A percentile compares a stretch with the other conserved stretches of the same genome.
Evolutionary conservation across 2,329 filamentous ascomycete genomes (phyloP).

Genomic region (Nemania bipapillata): DNA sequence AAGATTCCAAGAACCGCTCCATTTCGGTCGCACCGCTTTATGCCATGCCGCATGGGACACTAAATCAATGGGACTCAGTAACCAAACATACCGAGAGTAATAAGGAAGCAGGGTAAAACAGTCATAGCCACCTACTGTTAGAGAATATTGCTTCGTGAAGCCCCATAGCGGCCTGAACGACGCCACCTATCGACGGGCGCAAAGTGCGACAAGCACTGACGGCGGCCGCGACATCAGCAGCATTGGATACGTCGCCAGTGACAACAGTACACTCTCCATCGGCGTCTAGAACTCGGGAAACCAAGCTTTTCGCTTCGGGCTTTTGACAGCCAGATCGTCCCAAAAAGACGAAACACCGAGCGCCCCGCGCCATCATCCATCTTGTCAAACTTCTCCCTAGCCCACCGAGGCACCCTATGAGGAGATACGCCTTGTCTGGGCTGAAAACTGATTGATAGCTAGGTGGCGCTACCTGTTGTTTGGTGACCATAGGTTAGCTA

Average conservation of each 20-base stretch:
- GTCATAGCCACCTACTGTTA: not conserved
- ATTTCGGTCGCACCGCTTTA: constrained; percentile 38
- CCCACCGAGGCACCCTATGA: constrained; percentile 43
- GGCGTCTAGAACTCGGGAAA: constrained; percentile 28
- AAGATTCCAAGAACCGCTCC: constrained; percentile 36
- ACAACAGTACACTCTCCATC: constrained; percentile 27
- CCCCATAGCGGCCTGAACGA: constrained; percentile 53
- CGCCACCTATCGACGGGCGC: constrained; percentile 43
- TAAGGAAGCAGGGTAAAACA: too few relatives aligned
- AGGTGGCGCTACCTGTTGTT: not conserved
- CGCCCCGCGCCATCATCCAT: constrained; percentile 47
- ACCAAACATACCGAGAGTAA: too few relatives aligned
- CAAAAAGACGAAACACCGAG: constrained; percentile 48
- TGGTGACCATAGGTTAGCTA: not conserved
- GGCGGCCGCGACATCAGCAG: constrained; percentile 8
- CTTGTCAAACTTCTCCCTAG: constrained; percentile 40
- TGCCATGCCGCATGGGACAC: too few relatives aligned
- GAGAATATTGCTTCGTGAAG: constrained; percentile 41
- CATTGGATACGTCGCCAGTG: constrained; percentile 28
- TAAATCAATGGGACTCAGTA: too few relatives aligned
- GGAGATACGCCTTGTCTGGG: constrained; percentile 20
- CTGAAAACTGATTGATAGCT: not conserved
- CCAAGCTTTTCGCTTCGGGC: constrained; percentile 31
- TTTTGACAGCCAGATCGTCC: constrained; percentile 46
- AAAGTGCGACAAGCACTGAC: not conserved